These are phyloP conservation scores for Cercospora zeae-maydis DNA, from an alignment of 2,329 filamentous ascomycete species.

Conservation along the genomic window DNA sequence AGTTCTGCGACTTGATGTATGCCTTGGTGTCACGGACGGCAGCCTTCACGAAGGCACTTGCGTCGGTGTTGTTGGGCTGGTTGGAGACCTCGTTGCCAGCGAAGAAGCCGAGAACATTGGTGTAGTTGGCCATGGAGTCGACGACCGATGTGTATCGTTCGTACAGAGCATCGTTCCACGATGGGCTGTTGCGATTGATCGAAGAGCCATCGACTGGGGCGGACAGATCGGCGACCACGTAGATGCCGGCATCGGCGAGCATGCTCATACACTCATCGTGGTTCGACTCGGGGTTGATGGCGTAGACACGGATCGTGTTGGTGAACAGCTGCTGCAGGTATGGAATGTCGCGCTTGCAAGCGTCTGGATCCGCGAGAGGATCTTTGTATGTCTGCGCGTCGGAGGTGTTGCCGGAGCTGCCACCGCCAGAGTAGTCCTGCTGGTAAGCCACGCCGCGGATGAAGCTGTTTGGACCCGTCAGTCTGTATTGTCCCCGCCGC, in stretches of 20 bases:
- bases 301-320: slow-evolving; percentile 94
- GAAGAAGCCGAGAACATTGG: slow-evolving; percentile 95
- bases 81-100: slow-evolving; percentile 97
- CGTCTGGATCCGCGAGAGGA: slow-evolving; percentile 67
- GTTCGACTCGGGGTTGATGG: slow-evolving; percentile 73
- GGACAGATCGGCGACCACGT: slow-evolving; percentile 86
- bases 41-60: slow-evolving; percentile 94
- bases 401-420: slow-evolving; percentile 43
- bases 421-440: slow-evolving; percentile 57
- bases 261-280: slow-evolving; percentile 82
- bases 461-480: slow-evolving; percentile 52
- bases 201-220: slow-evolving; percentile 65
- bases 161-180: slow-evolving; percentile 77
- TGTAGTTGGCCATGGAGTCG: slow-evolving; percentile 75
- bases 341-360: slow-evolving; percentile 82
- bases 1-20: slow-evolving; percentile 78
- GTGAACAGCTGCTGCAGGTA: slow-evolving; percentile 73
- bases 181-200: slow-evolving; percentile 75
- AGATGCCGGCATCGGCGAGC: slow-evolving; percentile 82
- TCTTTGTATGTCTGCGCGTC: slow-evolving; percentile 64
- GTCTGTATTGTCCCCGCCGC: neutral
- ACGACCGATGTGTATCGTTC: slow-evolving; percentile 78
- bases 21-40: slow-evolving; percentile 93
- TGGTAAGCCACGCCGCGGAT: slow-evolving; percentile 96
- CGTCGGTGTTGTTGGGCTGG: slow-evolving; percentile 78